These are phyloP conservation scores for Ochromonas danica DNA, from an alignment of 108 stramenopile species.

Conservation along the genomic window DNA sequence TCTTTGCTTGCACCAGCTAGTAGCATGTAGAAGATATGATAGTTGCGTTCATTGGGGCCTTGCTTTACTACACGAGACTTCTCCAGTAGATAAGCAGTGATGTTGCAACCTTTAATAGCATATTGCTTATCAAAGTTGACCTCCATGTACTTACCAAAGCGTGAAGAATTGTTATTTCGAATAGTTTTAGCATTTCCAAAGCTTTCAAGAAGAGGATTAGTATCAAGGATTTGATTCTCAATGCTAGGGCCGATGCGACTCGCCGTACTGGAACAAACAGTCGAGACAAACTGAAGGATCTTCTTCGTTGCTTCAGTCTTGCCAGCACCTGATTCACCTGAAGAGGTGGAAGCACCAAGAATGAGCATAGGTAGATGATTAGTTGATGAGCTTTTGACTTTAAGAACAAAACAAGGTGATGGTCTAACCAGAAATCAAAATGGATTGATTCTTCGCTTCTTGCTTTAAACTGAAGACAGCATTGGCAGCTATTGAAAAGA, in stretches of 20 bases:
- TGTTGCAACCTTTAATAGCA: constrained; percentile 27
- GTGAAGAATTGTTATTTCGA: constrained; percentile 50
- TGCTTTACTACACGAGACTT: constrained; percentile 43
- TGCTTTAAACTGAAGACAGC: not conserved
- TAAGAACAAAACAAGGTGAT: too few relatives aligned
- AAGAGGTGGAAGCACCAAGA: too few relatives aligned
- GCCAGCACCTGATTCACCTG: constrained; percentile 46
- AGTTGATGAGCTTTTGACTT: too few relatives aligned
- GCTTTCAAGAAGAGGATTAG: constrained; percentile 50
- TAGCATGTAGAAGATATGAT: constrained; percentile 52
- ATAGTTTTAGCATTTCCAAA: constrained; percentile 56
- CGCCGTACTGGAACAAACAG: not conserved
- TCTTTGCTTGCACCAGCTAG: constrained; percentile 22
- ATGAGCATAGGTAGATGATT: too few relatives aligned
- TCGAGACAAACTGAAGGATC: constrained; percentile 42
- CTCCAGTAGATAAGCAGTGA: constrained; percentile 45
- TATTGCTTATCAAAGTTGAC: constrained; percentile 37
- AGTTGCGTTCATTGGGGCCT: constrained; percentile 51
- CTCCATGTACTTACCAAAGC: constrained; percentile 58
- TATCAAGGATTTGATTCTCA: constrained; percentile 31
- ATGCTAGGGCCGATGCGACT: not conserved
- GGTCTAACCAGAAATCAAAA: constrained; percentile 38
- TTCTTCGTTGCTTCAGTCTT: constrained; percentile 51
- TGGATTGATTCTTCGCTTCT: constrained; percentile 23
- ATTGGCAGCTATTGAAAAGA: constrained; percentile 19